Evolutionary conservation across 2,329 filamentous ascomycete species (phyloP), one percentile per base, ranked within the genome.

Genomic region (Fusarium begoniae): DNA sequence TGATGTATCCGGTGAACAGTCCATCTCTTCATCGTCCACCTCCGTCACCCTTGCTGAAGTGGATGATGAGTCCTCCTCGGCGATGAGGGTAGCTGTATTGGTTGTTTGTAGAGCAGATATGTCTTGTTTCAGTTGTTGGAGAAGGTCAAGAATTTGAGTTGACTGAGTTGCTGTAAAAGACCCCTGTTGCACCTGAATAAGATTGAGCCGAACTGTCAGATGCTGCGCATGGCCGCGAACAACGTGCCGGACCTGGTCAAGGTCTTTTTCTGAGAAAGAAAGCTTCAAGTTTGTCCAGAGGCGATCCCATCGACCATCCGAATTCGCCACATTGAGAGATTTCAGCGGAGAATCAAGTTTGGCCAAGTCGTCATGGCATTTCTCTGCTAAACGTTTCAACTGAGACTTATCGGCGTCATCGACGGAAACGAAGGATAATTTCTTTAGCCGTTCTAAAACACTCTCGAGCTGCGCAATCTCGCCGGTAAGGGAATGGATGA

Each of bases 371-470:
- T 14, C 18, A 5, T 37, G 3, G 15, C 66, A 68, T 17, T 7
- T 67, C 12, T 38, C 6, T 0, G 22, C 66, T 3, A 44, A 6
- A 1, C 1, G 0, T 0, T 43, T 5, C 3, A 61, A 17, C 10
- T 43, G 45, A 6, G 47, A 24, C 4, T 8, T 47, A 8, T 68
- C 65, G 5, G 1, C 1, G 4, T 18, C 24, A 9, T 37, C 1
- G 2, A 54, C 0, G 0, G 22, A 43, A 4, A 10, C 13, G 1
- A 50, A 38, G 0, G 48, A n/a, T 1, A 54, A 0, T 20, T 48
- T 0, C 0, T n/a, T 3, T 1, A 68, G 7, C 2, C 47, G 37
- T 3, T 32, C 22, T 0, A 61, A 0, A 0, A 68, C 1, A 2
- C 15, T 22, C 30, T 32, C 0, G 0, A 69, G 66, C 12, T 62